Conservation (phyloP, 306 rosid species). For the Pterocarpus macrocarpus region DNA sequence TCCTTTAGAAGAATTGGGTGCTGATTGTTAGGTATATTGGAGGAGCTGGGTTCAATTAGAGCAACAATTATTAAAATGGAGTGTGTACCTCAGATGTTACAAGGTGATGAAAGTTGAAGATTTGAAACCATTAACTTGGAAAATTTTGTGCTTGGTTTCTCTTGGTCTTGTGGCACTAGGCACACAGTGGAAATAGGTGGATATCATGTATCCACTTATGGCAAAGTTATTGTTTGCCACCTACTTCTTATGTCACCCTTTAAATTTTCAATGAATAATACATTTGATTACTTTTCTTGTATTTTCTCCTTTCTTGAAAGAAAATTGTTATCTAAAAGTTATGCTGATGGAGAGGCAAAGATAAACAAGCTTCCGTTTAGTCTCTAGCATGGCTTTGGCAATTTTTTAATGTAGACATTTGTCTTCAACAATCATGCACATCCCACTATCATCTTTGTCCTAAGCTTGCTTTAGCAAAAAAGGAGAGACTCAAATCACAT, state of each 20-base stretch:
- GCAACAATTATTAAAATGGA: constrained; percentile 13
- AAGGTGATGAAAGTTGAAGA: not conserved
- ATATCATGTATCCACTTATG: constrained; percentile 54
- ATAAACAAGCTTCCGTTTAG: not conserved
- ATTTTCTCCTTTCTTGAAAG: not conserved
- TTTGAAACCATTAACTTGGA: constrained; percentile 11
- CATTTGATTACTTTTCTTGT: constrained; percentile 1
- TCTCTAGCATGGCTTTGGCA: constrained; percentile 36
- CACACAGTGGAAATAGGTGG: constrained; percentile 67
- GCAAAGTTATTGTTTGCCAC: constrained; percentile 57
- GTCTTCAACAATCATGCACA: constrained; percentile 34
- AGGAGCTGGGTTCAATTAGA: constrained; percentile 3
- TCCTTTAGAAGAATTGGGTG: not conserved
- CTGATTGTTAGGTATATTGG: constrained; percentile 40
- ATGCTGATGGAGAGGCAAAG: not conserved
- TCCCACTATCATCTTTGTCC: constrained; percentile 48
- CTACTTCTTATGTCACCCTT: constrained; percentile 51
- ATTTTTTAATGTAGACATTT: constrained; percentile 23
- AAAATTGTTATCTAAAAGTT: constrained; percentile 15
- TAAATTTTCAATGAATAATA: constrained; percentile 17
- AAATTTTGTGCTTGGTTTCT: constrained; percentile 39
- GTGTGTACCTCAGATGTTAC: not conserved
- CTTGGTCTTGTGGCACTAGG: constrained; percentile 44
- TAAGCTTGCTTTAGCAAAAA: constrained; percentile 15
- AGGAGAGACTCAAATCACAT: constrained; percentile 36